A percentile compares a stretch with the other conserved stretches of the same genome.
Conservation (phyloP, 306 rosid genomes). For the Elaeagnus macrophylla region DNA sequence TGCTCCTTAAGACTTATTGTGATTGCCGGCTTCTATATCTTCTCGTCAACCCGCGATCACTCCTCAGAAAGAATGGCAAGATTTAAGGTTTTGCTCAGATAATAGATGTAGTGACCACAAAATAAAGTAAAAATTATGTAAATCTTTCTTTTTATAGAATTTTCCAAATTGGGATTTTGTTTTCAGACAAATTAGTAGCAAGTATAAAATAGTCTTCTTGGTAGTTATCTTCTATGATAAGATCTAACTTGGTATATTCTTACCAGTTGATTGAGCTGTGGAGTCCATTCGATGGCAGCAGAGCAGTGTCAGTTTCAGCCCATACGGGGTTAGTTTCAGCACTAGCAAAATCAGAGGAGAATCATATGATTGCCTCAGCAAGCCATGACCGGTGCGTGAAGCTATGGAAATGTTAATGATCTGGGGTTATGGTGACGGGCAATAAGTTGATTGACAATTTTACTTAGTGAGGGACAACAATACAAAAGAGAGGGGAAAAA, state of each 20-base stretch:
- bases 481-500: too few relatives aligned
- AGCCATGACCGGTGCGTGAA: constrained; percentile 51
- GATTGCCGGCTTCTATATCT: too few relatives aligned
- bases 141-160: too few relatives aligned
- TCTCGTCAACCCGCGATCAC: too few relatives aligned
- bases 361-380: constrained; percentile 46
- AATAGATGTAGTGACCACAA: too few relatives aligned
- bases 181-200: not conserved
- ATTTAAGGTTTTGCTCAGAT: too few relatives aligned
- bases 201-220: not conserved
- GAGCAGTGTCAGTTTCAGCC: constrained; percentile 27
- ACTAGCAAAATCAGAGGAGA: constrained; percentile 27
- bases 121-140: too few relatives aligned
- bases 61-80: too few relatives aligned
- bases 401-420: constrained; percentile 38
- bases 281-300: constrained; percentile 30
- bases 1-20: not conserved
- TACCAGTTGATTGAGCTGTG: constrained; percentile 41
- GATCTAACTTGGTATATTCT: constrained; percentile 2
- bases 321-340: constrained; percentile 43
- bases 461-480: too few relatives aligned
- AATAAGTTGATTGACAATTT: not conserved
- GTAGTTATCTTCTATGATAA: not conserved
- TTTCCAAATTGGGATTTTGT: too few relatives aligned
- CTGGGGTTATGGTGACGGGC: not conserved